A percentile compares a stretch with the other conserved stretches of the same genome.
phyloP scores from a whole-genome alignment of 2,329 filamentous ascomycete genomes.

The Colletotrichum limetticola region DNA sequence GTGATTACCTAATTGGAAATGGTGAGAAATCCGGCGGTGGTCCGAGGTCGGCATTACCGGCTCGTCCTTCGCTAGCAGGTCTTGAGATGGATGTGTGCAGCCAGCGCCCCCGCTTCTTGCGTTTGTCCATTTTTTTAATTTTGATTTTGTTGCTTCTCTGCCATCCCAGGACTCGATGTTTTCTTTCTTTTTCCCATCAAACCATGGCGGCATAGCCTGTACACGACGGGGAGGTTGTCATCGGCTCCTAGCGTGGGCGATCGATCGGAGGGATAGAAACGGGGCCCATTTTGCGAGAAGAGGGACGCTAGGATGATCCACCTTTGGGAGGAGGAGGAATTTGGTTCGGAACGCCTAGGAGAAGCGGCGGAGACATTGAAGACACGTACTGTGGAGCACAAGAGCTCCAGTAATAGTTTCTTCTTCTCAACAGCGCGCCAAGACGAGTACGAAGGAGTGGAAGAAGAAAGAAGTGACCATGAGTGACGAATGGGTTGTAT shows the following conservation, averaged over 20 bases:
- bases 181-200: slow-evolving; percentile 3
- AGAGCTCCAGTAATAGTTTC: background rate
- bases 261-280: slow-evolving; percentile 28
- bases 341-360: background rate
- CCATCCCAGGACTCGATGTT: background rate
- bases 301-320: background rate
- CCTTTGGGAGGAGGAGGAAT: background rate
- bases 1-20: background rate
- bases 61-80: background rate
- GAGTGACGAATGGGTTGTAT: background rate
- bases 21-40: slow-evolving; percentile 1
- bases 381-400: background rate
- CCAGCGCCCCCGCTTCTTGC: background rate
- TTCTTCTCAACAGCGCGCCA: background rate
- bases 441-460: background rate
- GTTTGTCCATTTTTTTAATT: too few species aligned
- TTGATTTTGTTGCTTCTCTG: background rate
- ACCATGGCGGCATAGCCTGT: background rate
- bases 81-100: slow-evolving; percentile 5
- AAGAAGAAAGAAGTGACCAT: background rate
- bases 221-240: slow-evolving; percentile 20
- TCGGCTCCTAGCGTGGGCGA: slow-evolving; percentile 16
- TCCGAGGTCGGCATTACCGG: slow-evolving; percentile 21
- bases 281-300: background rate
- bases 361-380: background rate